These are phyloP conservation scores for Chenopodium berlandieri DNA, from an alignment of 148 eudicot species.

Conservation along the genomic window DNA sequence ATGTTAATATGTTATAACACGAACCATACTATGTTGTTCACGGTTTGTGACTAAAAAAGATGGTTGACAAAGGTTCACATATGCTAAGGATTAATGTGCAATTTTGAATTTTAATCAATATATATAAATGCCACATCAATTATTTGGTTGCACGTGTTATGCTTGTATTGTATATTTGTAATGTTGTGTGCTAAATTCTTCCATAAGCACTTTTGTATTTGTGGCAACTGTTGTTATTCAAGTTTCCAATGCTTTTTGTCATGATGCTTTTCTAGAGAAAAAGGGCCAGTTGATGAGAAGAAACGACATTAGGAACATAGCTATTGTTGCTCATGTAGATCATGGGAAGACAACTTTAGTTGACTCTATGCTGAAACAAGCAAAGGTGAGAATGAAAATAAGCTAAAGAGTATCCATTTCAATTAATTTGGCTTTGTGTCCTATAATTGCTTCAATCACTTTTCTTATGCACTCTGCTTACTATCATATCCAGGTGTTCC, in stretches of 20 bases:
- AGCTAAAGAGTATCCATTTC: neutral
- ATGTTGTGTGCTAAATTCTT: neutral
- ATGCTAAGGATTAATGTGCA: too few species aligned
- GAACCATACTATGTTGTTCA: too few species aligned
- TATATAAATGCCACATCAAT: neutral
- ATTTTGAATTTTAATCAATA: too few species aligned
- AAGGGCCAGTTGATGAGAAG: constrained; percentile 64
- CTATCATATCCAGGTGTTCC: constrained; percentile 76
- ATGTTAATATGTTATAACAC: too few species aligned
- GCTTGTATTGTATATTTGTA: neutral
- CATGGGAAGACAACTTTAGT: constrained; percentile 98
- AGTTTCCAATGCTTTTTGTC: neutral
- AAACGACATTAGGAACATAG: constrained; percentile 86
- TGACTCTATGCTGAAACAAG: constrained; percentile 96
- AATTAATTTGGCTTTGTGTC: neutral
- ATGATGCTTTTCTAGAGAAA: constrained; percentile 40
- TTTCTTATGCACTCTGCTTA: neutral
- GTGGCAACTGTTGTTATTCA: neutral
- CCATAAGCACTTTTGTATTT: neutral
- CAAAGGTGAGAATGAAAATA: constrained; percentile 54
- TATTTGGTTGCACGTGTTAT: neutral
- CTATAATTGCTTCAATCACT: neutral
- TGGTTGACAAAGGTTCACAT: too few species aligned
- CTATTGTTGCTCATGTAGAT: constrained; percentile 99
- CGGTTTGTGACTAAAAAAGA: too few species aligned